phyloP scores from a whole-genome alignment of 1,284 basidiomycete genomes.

The Ganoderma lucidum region DNA sequence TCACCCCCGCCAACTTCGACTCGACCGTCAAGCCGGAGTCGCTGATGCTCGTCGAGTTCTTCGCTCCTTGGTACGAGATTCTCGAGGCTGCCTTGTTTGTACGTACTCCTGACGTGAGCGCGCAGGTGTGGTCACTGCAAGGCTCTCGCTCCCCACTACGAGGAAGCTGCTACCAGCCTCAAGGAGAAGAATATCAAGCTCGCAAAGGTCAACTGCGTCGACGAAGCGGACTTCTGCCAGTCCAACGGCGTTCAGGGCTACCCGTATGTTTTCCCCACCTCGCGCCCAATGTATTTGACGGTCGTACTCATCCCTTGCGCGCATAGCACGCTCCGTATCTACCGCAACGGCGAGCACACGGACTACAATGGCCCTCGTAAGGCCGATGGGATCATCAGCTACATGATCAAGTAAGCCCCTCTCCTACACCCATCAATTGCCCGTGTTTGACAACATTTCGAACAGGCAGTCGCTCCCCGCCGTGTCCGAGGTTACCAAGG shows the following conservation, averaged over 20 bases:
- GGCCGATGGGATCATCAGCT: constrained; percentile 95
- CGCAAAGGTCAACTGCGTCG: constrained; percentile 97
- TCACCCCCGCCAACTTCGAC: constrained; percentile 80
- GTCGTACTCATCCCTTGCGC: constrained; percentile 7
- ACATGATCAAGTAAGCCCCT: constrained; percentile 91
- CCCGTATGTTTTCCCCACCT: constrained; percentile 67
- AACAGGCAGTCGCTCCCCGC: constrained; percentile 94
- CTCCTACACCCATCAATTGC: background rate
- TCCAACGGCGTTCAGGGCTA: constrained; percentile 89
- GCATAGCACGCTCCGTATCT: constrained; percentile 85
- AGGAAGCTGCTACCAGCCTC: constrained; percentile 93
- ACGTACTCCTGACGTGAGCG: constrained; percentile 15
- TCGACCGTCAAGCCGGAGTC: constrained; percentile 73
- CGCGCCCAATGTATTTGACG: background rate
- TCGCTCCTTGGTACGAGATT: constrained; percentile 79
- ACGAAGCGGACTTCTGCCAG: constrained; percentile 87
- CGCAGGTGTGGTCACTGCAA: constrained; percentile 91
- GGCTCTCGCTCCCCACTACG: constrained; percentile 92
- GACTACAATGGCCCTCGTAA: constrained; percentile 93
- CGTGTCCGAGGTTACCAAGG: constrained; percentile 80
- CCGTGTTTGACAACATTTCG: background rate
- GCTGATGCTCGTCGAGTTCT: constrained; percentile 96
- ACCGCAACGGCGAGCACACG: constrained; percentile 81
- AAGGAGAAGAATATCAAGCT: constrained; percentile 92
- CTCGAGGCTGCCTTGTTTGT: constrained; percentile 8